These are phyloP conservation scores for Leucocoprinus birnbaumii DNA, from an alignment of 768 basidiomycete species.

Conservation along the genomic window DNA sequence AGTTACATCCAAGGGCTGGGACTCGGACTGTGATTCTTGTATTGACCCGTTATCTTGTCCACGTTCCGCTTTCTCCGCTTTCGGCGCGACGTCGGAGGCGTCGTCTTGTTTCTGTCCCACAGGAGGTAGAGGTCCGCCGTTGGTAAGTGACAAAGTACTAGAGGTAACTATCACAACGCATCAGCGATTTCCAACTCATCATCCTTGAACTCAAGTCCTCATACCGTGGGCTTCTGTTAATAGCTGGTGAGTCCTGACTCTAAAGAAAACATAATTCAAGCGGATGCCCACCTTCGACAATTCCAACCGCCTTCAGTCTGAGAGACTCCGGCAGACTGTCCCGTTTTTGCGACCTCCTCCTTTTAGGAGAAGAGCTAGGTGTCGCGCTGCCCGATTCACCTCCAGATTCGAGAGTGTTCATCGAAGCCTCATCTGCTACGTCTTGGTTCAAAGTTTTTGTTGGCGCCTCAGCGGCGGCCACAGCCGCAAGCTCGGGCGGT, in stretches of 20 bases:
- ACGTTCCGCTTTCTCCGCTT: neutral
- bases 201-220: constrained; percentile 5
- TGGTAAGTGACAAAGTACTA: neutral
- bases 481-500: constrained; percentile 19
- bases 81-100: neutral
- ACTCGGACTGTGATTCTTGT: constrained; percentile 11
- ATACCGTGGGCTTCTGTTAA: constrained; percentile 9
- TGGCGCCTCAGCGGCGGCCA: constrained; percentile 14
- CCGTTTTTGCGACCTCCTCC: constrained; percentile 7
- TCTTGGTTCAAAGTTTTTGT: neutral
- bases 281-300: neutral
- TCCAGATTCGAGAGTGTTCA: neutral
- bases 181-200: constrained; percentile 8
- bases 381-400: neutral
- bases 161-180: constrained; percentile 6
- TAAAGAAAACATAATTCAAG: neutral
- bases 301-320: neutral
- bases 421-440: neutral
- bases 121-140: neutral
- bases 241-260: neutral
- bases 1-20: constrained; percentile 1
- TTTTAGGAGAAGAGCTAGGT: constrained; percentile 4
- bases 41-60: neutral
- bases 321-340: neutral
- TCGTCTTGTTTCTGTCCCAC: neutral